phyloP scores from a whole-genome alignment of 2,329 filamentous ascomycete species.

The Geoglossum cookeanum region DNA sequence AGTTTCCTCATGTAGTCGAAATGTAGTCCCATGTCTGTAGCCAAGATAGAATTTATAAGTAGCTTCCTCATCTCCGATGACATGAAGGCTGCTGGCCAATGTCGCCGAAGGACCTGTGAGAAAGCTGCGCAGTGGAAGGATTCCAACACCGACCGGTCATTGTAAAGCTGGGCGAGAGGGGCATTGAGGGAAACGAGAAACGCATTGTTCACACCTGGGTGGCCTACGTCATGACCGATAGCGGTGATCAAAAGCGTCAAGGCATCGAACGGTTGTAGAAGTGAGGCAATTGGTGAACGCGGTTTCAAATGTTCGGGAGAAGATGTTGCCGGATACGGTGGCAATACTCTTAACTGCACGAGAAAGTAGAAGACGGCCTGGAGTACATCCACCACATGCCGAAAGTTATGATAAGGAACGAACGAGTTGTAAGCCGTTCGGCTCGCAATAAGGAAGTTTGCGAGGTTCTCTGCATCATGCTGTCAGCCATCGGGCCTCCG shows the following conservation, averaged over 20 bases:
- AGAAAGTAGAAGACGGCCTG: conserved; percentile 88
- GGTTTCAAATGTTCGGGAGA: not conserved
- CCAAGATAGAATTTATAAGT: conserved; percentile 94
- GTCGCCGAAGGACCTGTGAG: conserved; percentile 78
- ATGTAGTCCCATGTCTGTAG: conserved; percentile 93
- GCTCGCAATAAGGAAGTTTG: conserved; percentile 70
- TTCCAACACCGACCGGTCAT: conserved; percentile 89
- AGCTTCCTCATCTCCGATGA: conserved; percentile 64
- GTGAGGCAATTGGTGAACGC: conserved; percentile 39
- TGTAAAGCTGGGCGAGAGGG: conserved; percentile 85
- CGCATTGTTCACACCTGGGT: conserved; percentile 94
- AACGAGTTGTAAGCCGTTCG: conserved; percentile 91
- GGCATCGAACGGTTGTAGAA: conserved; percentile 75
- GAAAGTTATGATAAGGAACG: conserved; percentile 95
- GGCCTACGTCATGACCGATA: conserved; percentile 95
- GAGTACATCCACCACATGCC: conserved; percentile 88
- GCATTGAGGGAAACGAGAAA: conserved; percentile 86
- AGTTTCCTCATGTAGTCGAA: conserved; percentile 92
- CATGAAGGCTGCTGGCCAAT: conserved; percentile 73
- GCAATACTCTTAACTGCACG: conserved; percentile 56
- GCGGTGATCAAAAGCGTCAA: conserved; percentile 80
- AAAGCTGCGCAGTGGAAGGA: conserved; percentile 96
- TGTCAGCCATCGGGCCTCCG: conserved; percentile 2
- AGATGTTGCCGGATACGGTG: conserved; percentile 32
- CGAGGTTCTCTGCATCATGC: conserved; percentile 46